A percentile compares a stretch with the other conserved stretches of the same genome.
These are phyloP conservation scores for Pleurotus ostreatus DNA, from an alignment of 768 basidiomycete genomes.

Conservation along the genomic window DNA sequence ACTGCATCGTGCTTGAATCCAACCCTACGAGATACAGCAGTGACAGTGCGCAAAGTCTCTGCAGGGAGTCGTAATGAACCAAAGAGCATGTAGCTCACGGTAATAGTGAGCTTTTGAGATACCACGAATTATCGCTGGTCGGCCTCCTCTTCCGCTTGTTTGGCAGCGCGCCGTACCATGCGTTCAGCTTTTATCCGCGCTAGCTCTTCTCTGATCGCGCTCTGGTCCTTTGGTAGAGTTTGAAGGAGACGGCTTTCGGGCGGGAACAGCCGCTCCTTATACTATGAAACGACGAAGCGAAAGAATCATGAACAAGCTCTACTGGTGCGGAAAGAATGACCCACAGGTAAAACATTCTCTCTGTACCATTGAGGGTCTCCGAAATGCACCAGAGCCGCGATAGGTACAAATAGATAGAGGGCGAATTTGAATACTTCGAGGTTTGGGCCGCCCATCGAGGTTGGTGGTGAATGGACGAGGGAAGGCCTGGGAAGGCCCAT, in stretches of 20 bases:
- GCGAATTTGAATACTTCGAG: slow-evolving; percentile 91
- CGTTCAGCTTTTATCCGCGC: slow-evolving; percentile 66
- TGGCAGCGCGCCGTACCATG: slow-evolving; percentile 41
- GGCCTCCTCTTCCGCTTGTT: slow-evolving; percentile 30
- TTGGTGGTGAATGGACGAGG: background rate
- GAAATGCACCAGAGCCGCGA: slow-evolving; percentile 76
- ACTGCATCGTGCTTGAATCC: too few species aligned
- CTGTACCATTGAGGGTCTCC: slow-evolving; percentile 88
- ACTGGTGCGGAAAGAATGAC: slow-evolving; percentile 9
- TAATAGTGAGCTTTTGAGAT: background rate
- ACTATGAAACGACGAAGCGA: slow-evolving; percentile 33
- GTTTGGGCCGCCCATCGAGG: slow-evolving; percentile 64
- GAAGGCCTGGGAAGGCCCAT: too few species aligned
- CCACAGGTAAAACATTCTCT: slow-evolving; percentile 69
- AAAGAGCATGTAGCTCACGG: too few species aligned
- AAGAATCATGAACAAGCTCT: background rate
- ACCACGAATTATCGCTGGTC: slow-evolving; percentile 11
- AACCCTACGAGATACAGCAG: too few species aligned
- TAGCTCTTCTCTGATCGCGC: slow-evolving; percentile 62
- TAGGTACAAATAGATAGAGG: slow-evolving; percentile 81
- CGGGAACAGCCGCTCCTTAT: slow-evolving; percentile 70
- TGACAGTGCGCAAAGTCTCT: too few species aligned
- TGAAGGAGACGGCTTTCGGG: slow-evolving; percentile 41
- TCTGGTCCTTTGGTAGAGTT: slow-evolving; percentile 65
- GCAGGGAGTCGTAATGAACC: too few species aligned